These are phyloP conservation scores for Cladobotryum mycophilum DNA, from an alignment of 2,329 filamentous ascomycete species.

Conservation along the genomic window DNA sequence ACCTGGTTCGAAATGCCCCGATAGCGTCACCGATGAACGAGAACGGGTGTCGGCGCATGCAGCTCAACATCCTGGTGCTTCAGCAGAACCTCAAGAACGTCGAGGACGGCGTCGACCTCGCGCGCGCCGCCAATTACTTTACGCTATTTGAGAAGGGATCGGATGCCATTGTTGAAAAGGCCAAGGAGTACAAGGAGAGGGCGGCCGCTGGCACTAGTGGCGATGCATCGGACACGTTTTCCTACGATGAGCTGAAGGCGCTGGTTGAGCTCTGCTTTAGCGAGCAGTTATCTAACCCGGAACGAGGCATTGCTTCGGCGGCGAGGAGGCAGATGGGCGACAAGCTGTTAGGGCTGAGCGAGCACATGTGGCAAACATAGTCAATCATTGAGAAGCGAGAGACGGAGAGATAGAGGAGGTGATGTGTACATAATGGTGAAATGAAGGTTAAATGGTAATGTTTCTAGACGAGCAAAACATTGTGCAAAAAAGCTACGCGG, in stretches of 20 bases:
- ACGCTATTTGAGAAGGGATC: conserved; percentile 60
- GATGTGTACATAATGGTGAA: neutral
- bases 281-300: conserved; percentile 58
- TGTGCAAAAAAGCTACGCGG: neutral
- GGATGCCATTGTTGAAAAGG: conserved; percentile 58
- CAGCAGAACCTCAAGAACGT: conserved; percentile 97
- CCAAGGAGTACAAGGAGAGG: conserved; percentile 41
- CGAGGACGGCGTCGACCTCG: conserved; percentile 61
- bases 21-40: conserved; percentile 77
- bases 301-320: conserved; percentile 60
- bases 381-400: too few species aligned
- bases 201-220: conserved; percentile 27
- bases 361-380: conserved; percentile 61
- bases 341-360: conserved; percentile 62
- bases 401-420: too few species aligned
- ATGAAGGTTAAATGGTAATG: neutral
- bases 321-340: conserved; percentile 66
- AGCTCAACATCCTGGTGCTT: conserved; percentile 87
- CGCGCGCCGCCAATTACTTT: conserved; percentile 61
- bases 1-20: conserved; percentile 65
- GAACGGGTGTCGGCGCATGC: conserved; percentile 78
- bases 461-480: neutral
- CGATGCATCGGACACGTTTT: conserved; percentile 42
- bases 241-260: conserved; percentile 60
- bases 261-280: conserved; percentile 63